These are phyloP conservation scores for Acidiella bohemica DNA, from an alignment of 495 filamentous ascomycete species.

Conservation along the genomic window DNA sequence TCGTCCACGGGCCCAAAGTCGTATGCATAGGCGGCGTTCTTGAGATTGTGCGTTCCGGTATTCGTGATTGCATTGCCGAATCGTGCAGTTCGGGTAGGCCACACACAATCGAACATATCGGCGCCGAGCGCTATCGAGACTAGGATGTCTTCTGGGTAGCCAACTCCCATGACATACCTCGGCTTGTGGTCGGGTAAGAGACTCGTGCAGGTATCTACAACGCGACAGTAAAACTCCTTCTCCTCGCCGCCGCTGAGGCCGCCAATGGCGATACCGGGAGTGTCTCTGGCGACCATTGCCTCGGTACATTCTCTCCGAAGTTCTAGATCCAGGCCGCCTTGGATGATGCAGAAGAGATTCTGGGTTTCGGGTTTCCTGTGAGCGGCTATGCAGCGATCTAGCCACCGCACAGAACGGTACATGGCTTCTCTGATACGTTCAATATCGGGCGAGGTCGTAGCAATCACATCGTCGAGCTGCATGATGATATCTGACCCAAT, in stretches of 20 bases:
- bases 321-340: slow-evolving; percentile 86
- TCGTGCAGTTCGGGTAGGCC: slow-evolving; percentile 89
- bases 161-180: slow-evolving; percentile 95
- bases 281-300: slow-evolving; percentile 84
- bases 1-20: slow-evolving; percentile 77
- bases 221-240: slow-evolving; percentile 46
- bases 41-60: slow-evolving; percentile 67
- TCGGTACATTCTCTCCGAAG: slow-evolving; percentile 70
- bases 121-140: slow-evolving; percentile 86
- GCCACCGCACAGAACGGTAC: slow-evolving; percentile 93
- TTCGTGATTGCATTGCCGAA: slow-evolving; percentile 90
- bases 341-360: slow-evolving; percentile 98
- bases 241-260: slow-evolving; percentile 79
- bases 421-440: slow-evolving; percentile 84
- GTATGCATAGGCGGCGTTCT: slow-evolving; percentile 55
- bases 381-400: slow-evolving; percentile 88
- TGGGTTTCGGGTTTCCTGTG: slow-evolving; percentile 73
- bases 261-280: slow-evolving; percentile 92
- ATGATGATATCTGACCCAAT: slow-evolving; percentile 99
- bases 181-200: slow-evolving; percentile 82
- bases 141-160: slow-evolving; percentile 89
- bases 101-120: slow-evolving; percentile 99
- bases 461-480: slow-evolving; percentile 96
- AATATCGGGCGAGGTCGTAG: slow-evolving; percentile 80
- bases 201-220: slow-evolving; percentile 71